Base-by-base conservation (phyloP, 208 protist genomes). In the Endotrypanum monterogeii region DNA sequence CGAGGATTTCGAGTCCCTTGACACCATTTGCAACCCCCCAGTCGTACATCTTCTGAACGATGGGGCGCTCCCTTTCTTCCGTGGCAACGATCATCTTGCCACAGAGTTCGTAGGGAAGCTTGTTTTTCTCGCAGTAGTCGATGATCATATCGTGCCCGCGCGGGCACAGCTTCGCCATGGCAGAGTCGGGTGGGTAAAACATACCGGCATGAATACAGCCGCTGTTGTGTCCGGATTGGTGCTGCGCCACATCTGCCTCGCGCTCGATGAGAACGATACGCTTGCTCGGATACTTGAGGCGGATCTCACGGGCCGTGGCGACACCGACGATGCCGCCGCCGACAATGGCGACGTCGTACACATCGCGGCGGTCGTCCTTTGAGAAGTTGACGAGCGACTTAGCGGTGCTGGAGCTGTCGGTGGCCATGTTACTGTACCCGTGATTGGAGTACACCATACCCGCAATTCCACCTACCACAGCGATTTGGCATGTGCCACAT, bases 191-290 rank as follows among this genome's bases (percentile, higher is more conserved):
- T 48, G 81, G 82, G 82, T 98, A 97, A 76, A 94, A 98, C 83
- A 98, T 93, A 39, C 96, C 96, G n/a, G 86, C 83, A 74, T 98
- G 96, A 67, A 98, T 93, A 73, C 96, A 96, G 69, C 92, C 92
- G 82, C 88, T 95, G 83, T 97, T 97, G 85, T 98, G 92, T 28
- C 85, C 82, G 7, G 91, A 94, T 79, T 98, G 96, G 82, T 98
- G 94, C 82, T 85, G 83, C 6, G 89, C 94, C 52, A 98, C 88
- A 69, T 90, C 84, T 28, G 82, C 86, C 73, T 98, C 95, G 50
- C 92, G 89, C 63, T 98, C 95, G 46, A 98, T 51, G 37, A 98
- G 71, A 23, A 89, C 83, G 66, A 98, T 80, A n/a, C 78, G 74
- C 71, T 91, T 90, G 25, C 83, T 83, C n/a, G 93, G 91, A 76